These are phyloP conservation scores for Candida labiduridarum DNA, from an alignment of 1,139 yeast genomes.

Conservation along the genomic window DNA sequence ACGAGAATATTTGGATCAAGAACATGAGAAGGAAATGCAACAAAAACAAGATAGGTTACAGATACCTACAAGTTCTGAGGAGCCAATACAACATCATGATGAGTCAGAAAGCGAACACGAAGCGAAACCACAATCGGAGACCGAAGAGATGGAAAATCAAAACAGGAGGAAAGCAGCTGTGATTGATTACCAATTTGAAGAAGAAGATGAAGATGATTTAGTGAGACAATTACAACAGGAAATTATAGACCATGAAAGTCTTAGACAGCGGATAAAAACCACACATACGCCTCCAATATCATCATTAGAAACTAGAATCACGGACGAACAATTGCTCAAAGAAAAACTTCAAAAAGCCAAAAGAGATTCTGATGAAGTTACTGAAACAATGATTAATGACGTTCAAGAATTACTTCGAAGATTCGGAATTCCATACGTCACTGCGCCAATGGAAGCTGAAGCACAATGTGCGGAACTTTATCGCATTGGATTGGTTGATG, in stretches of 20 bases:
- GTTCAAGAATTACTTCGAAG: conserved; percentile 83
- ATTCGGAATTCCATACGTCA: conserved; percentile 91
- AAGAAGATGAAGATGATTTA: conserved; percentile 73
- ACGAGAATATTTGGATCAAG: conserved; percentile 20
- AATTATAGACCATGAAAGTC: conserved; percentile 68
- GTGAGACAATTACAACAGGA: conserved; percentile 66
- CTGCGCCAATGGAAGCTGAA: conserved; percentile 99
- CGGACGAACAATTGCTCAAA: conserved; percentile 56
- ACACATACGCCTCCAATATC: conserved; percentile 23
- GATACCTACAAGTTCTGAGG: neutral
- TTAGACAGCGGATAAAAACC: conserved; percentile 51
- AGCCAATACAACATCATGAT: neutral
- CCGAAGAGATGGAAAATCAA: conserved; percentile 31
- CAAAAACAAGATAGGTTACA: conserved; percentile 13
- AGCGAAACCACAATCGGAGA: neutral
- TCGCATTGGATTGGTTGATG: conserved; percentile 76
- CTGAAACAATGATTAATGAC: conserved; percentile 81
- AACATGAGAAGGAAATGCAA: conserved; percentile 8
- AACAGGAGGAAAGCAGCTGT: conserved; percentile 22
- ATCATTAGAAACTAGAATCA: conserved; percentile 36
- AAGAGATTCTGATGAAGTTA: conserved; percentile 91
- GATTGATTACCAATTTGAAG: conserved; percentile 68
- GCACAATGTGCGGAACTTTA: conserved; percentile 91
- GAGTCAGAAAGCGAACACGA: conserved; percentile 40
- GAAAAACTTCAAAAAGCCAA: conserved; percentile 67